Conservation (phyloP, 257 asterid genomes). For the Solanum clarkiae region DNA sequence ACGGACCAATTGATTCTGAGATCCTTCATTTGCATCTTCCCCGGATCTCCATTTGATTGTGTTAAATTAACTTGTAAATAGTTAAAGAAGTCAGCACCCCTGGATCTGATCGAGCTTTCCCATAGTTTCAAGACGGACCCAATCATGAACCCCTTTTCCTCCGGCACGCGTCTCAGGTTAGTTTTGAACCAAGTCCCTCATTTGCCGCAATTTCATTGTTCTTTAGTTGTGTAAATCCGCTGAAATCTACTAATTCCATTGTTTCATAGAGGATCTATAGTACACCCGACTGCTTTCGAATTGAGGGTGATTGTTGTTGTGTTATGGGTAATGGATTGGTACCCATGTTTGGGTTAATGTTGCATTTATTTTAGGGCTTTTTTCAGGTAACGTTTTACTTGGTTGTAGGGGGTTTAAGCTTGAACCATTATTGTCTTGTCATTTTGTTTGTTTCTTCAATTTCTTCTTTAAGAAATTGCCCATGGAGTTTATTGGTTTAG, state of each 20-base stretch:
- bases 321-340: not conserved
- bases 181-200: not conserved
- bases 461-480: not conserved
- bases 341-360: not conserved
- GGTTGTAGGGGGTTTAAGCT: not conserved
- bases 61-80: not conserved
- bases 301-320: not conserved
- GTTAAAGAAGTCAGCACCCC: constrained; percentile 7
- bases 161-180: constrained; percentile 87
- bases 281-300: not conserved
- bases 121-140: constrained; percentile 39
- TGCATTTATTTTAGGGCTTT: not conserved
- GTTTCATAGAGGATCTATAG: not conserved
- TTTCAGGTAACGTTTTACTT: not conserved
- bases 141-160: constrained; percentile 86
- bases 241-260: not conserved
- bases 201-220: not conserved
- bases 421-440: not conserved
- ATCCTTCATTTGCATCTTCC: not conserved
- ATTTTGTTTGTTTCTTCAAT: not conserved
- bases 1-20: not conserved
- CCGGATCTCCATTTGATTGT: not conserved
- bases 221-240: not conserved
- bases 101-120: constrained; percentile 68
- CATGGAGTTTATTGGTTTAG: not conserved